Evolutionary conservation across 805 yeast species (phyloP).

Genomic region (Barnettozyma populi): DNA sequence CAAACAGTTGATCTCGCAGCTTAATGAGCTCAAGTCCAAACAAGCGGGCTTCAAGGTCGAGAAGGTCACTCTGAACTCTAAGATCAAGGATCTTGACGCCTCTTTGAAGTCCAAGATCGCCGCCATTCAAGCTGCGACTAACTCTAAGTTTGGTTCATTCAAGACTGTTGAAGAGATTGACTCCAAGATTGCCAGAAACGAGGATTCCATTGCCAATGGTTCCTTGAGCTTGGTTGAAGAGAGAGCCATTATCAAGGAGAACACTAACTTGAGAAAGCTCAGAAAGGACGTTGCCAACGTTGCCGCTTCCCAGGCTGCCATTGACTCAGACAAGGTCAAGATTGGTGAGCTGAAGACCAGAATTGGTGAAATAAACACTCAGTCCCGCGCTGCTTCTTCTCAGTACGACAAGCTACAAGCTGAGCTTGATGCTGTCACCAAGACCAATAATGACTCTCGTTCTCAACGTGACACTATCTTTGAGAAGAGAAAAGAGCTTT

Average conservation of each 20-base stretch:
- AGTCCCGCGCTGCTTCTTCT: constrained; percentile 57
- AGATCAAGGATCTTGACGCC: constrained; percentile 65
- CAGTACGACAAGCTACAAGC: constrained; percentile 61
- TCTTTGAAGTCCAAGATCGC: constrained; percentile 66
- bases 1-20: constrained; percentile 38
- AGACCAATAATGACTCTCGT: constrained; percentile 56
- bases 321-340: constrained; percentile 74
- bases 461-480: constrained; percentile 39
- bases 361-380: neutral
- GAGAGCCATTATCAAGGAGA: constrained; percentile 78
- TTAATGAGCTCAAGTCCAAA: constrained; percentile 39
- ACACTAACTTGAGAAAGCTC: constrained; percentile 73
- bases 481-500: constrained; percentile 61
- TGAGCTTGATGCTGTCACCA: constrained; percentile 4
- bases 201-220: constrained; percentile 72
- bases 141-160: constrained; percentile 56
- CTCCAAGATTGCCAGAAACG: constrained; percentile 57
- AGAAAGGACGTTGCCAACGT: constrained; percentile 71
- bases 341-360: constrained; percentile 60
- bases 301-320: constrained; percentile 68
- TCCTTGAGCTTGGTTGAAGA: constrained; percentile 84
- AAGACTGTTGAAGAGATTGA: constrained; percentile 66
- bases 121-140: constrained; percentile 65
- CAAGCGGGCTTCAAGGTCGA: constrained; percentile 43
- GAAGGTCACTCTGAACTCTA: constrained; percentile 47